phyloP scores from a whole-genome alignment of 176 grass and related monocot species.

The Oryza officinalis region DNA sequence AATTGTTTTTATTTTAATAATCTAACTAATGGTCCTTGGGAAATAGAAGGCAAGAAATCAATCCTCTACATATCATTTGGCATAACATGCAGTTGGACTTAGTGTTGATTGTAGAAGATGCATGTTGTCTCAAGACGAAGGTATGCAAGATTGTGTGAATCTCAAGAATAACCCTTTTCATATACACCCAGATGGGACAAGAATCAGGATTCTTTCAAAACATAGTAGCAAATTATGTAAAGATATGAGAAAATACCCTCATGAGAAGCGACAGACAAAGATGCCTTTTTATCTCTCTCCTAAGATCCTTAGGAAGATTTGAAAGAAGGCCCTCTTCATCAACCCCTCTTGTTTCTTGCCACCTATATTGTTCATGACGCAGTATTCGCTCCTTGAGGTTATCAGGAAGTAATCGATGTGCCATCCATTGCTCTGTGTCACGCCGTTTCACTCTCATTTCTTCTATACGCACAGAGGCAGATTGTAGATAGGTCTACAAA shows the following conservation, averaged over 20 bases:
- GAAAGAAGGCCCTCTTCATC: slow-evolving; percentile 82
- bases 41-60: slow-evolving; percentile 16
- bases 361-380: slow-evolving; percentile 87
- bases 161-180: background rate
- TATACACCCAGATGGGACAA: background rate
- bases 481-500: slow-evolving; percentile 86
- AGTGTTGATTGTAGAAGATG: background rate
- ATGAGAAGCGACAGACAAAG: slow-evolving; percentile 88
- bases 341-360: slow-evolving; percentile 98
- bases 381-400: slow-evolving; percentile 80
- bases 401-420: slow-evolving; percentile 81
- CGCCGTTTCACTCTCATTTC: slow-evolving; percentile 91
- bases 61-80: slow-evolving; percentile 4
- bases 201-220: background rate
- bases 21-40: background rate
- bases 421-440: slow-evolving; percentile 92
- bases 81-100: background rate
- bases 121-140: background rate
- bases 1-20: background rate
- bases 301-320: slow-evolving; percentile 94
- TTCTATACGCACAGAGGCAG: slow-evolving; percentile 74
- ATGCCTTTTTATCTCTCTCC: slow-evolving; percentile 83
- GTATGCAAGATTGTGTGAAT: too few relatives aligned
- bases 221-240: slow-evolving; percentile 16
- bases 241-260: slow-evolving; percentile 57